A percentile compares a stretch with the other conserved stretches of the same genome.
phyloP scores from a whole-genome alignment of 805 yeast species.

The Monosporozyma aerobia region DNA sequence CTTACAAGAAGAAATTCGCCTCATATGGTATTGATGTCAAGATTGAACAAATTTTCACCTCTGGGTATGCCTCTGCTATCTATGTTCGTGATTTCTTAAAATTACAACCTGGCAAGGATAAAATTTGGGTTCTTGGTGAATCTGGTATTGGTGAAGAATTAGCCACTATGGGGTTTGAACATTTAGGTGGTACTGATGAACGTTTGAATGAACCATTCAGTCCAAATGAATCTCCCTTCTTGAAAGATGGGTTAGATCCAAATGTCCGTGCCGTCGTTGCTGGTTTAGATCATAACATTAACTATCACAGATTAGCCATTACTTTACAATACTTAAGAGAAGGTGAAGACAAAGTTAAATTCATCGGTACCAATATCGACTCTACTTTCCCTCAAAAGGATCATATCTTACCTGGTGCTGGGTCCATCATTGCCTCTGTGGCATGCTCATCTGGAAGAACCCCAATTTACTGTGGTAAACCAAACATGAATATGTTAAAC shows the following conservation, averaged over 20 bases:
- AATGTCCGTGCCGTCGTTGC: constrained; percentile 81
- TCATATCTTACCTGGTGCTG: constrained; percentile 86
- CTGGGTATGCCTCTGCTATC: constrained; percentile 85
- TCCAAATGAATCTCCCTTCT: constrained; percentile 44
- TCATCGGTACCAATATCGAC: constrained; percentile 90
- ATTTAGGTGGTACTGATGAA: constrained; percentile 80
- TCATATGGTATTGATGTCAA: constrained; percentile 39
- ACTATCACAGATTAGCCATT: constrained; percentile 71
- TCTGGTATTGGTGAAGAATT: constrained; percentile 78
- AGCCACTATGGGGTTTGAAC: constrained; percentile 57
- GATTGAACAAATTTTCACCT: constrained; percentile 74
- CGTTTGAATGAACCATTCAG: constrained; percentile 44
- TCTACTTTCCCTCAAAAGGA: constrained; percentile 91
- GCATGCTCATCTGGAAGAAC: constrained; percentile 67
- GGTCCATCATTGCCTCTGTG: constrained; percentile 74
- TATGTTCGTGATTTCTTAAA: constrained; percentile 69
- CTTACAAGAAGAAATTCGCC: constrained; percentile 67
- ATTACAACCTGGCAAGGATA: constrained; percentile 57
- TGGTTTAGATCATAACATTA: constrained; percentile 70
- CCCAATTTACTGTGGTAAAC: constrained; percentile 92
- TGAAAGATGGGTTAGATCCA: constrained; percentile 46
- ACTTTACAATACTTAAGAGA: constrained; percentile 73
- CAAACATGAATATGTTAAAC: constrained; percentile 81
- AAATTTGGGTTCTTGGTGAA: constrained; percentile 87
- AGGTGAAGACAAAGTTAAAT: constrained; percentile 40